Base-by-base conservation (phyloP, 2,329 filamentous ascomycete species). In the Fusarium dimerum region DNA sequence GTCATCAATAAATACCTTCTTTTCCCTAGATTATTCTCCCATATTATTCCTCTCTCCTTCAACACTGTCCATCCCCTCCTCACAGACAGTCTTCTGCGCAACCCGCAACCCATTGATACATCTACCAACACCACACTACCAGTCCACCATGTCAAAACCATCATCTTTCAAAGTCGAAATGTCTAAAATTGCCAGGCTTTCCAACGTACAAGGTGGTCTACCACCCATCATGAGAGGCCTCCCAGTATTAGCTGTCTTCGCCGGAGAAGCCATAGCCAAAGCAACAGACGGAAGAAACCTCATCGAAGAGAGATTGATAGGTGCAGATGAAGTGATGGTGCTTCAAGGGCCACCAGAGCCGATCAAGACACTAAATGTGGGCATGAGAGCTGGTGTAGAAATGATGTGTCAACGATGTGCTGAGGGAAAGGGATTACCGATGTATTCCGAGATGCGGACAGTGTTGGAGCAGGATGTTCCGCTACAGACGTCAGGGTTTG, bases 161-260 rank as follows among this genome's bases (percentile, higher is more conserved):
- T 49, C 55, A 17, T 42, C 34, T 46, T 51, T 56, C n/a, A 45
- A 45, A 52, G 44, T 43, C 38, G 55, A 64, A 47, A 39, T 60
- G 16, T 56, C 48, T 7, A 63, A 51, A 12, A n/a, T 53, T 1
- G 56, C 61, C 41, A 61, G 51, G 20, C 29, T 63, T 7, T 57
- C 51, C 41, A 63, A 61, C 5, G 18, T 63, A 1, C 61, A 63
- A 48, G 56, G 48, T 2, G 60, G 61, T 3, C 48, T 63, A 0
- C 54, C 60, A 2, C 50, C 56, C 6, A 15, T 63, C 1, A 53
- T 62, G 30, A 54, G 61, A 46, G 54, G 51, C 10, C 56, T 63
- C 18, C 60, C 58, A 1, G 51, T 56, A 1, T 40, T 63, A 2
- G 58, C 56, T 10, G 45, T 63, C 4, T 38, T 63, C 30, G 58